Conservation (phyloP, 179 eudicot species). For the Silene noctiflora region DNA sequence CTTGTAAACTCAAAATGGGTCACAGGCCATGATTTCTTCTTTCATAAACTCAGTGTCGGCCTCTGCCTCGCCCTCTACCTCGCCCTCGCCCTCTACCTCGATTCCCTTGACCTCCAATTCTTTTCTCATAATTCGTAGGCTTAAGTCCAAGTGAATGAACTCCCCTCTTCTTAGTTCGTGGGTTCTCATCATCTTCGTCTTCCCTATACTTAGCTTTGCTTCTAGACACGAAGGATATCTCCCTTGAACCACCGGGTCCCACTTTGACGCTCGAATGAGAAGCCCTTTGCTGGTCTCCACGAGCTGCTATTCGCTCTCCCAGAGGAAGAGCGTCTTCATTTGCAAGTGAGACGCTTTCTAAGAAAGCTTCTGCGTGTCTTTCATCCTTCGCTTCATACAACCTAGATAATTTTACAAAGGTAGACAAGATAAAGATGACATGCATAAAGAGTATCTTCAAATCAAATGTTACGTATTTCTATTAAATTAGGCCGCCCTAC, state of each 20-base stretch:
- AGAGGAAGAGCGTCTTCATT: constrained; percentile 74
- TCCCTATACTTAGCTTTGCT: constrained; percentile 61
- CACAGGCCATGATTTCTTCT: neutral
- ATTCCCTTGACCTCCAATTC: constrained; percentile 55
- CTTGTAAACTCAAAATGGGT: neutral
- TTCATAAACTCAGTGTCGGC: constrained; percentile 10
- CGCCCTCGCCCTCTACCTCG: constrained; percentile 40
- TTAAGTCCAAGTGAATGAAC: constrained; percentile 68
- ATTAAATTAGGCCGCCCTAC: neutral
- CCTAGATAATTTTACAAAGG: constrained; percentile 34
- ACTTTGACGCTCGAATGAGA: constrained; percentile 46
- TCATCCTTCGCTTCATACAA: constrained; percentile 87
- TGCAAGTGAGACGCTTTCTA: constrained; percentile 53
- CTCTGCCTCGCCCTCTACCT: constrained; percentile 40
- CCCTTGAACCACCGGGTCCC: constrained; percentile 88
- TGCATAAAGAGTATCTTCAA: neutral
- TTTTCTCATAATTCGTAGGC: constrained; percentile 47
- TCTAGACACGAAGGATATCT: constrained; percentile 68
- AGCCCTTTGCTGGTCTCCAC: constrained; percentile 28
- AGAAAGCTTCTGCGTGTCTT: constrained; percentile 86
- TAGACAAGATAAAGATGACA: neutral
- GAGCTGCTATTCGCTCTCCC: constrained; percentile 69
- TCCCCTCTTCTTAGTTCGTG: constrained; percentile 55
- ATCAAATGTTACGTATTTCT: neutral
- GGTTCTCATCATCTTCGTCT: constrained; percentile 56